Base-by-base conservation (phyloP, 345 rosid genomes). In the Melaleuca alternifolia region DNA sequence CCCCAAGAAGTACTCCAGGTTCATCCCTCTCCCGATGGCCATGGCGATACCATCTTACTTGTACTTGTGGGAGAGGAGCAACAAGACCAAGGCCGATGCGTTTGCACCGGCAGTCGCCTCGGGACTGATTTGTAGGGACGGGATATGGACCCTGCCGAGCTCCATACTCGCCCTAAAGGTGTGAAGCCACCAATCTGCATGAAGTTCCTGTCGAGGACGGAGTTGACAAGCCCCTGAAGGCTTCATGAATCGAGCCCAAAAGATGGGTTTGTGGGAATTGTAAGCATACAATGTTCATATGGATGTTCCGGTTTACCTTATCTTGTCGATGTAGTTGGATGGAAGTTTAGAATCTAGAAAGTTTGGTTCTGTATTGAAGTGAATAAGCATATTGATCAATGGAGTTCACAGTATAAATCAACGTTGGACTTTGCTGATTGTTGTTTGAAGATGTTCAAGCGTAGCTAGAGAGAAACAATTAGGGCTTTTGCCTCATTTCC, bases 11-110 rank as follows among this genome's bases (percentile, higher is more conserved):
- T 88, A 90, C 89, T 91, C 93, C 18, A 87, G 87, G 81, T 94
- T 88, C 82, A 90, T 96, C 9, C 99, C 99, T 10, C 86, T 92
- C 46, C 99, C 98, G 0, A 95, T 95, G 98, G 96, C 96, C 52
- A 95, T 96, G 97, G 99, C 99, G 1, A 94, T 96, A 85, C 98
- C 99, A 2, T 95, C 95, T 84, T 96, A 94, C 90, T 24, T 96
- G 87, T 96, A 92, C 15, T 84, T 93, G 3, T 96, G 98, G 98
- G 92, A 91, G 61, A 95, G 85, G 91, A 76, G 85, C 28, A 91
- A 96, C 92, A 91, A 91, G 89, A 91, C 89, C 11, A 91, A 93
- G 65, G 98, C 98, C 5, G 94, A 92, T 30, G 96, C 92, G 16
- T 96, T 85, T 82, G 98, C 90, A 2, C 93, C 98, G 0, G 99